These are phyloP conservation scores for Aspergillus pseudoviridinutans DNA, from an alignment of 2,329 filamentous ascomycete species.

Conservation along the genomic window DNA sequence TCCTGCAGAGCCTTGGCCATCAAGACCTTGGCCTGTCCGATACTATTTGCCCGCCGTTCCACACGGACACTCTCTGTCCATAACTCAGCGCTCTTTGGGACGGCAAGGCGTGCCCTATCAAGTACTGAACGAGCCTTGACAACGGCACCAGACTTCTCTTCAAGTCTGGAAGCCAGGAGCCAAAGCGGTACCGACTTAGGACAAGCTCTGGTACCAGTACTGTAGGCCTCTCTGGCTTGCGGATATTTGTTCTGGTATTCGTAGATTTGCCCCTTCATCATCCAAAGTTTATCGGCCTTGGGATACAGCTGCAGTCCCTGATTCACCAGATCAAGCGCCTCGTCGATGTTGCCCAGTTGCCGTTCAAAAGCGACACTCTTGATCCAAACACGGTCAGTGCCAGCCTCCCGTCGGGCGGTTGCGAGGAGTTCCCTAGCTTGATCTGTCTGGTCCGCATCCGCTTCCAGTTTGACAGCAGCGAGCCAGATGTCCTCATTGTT, in stretches of 20 bases:
- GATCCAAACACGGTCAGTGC: constrained; percentile 95
- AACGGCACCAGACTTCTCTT: constrained; percentile 76
- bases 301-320: constrained; percentile 86
- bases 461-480: constrained; percentile 91
- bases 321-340: constrained; percentile 80
- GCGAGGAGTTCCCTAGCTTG: constrained; percentile 78
- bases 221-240: constrained; percentile 86
- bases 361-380: constrained; percentile 93
- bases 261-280: constrained; percentile 99
- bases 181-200: constrained; percentile 81
- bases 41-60: constrained; percentile 81
- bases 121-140: constrained; percentile 94
- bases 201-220: constrained; percentile 80
- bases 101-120: constrained; percentile 81
- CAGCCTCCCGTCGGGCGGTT: constrained; percentile 79
- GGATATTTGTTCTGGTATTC: constrained; percentile 73
- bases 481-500: constrained; percentile 99
- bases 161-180: constrained; percentile 82
- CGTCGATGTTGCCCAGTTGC: constrained; percentile 72
- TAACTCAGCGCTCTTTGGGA: constrained; percentile 77
- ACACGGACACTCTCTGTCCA: constrained; percentile 95
- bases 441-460: constrained; percentile 77
- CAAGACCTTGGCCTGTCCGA: constrained; percentile 77
- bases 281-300: constrained; percentile 83
- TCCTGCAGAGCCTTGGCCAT: constrained; percentile 94